A percentile compares a stretch with the other conserved stretches of the same genome.
These are phyloP conservation scores for Allomyces arbusculus DNA, from an alignment of 192 early-diverging fungal species.

Conservation along the genomic window DNA sequence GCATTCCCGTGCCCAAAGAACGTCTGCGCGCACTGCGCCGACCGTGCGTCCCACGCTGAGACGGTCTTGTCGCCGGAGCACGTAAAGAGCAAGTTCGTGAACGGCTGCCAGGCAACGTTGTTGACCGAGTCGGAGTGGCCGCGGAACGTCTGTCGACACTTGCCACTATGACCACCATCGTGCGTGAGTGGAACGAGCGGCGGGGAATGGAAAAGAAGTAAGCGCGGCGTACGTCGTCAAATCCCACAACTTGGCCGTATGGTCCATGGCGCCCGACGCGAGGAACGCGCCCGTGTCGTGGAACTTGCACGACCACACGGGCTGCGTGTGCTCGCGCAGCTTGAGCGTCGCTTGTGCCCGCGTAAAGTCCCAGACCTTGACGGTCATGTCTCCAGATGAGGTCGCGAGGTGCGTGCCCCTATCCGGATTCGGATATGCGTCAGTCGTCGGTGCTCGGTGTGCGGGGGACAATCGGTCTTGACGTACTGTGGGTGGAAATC, in stretches of 20 bases:
- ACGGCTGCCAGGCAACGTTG: constrained; percentile 28
- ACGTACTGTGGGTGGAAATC: constrained; percentile 34
- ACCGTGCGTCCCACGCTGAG: constrained; percentile 30
- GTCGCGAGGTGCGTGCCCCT: constrained; percentile 34
- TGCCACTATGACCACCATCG: constrained; percentile 9
- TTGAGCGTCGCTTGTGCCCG: constrained; percentile 24
- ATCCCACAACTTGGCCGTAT: constrained; percentile 36
- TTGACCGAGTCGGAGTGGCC: constrained; percentile 34
- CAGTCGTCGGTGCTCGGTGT: no score
- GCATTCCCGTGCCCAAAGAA: constrained; percentile 31
- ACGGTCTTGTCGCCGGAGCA: constrained; percentile 34
- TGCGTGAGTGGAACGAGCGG: background rate
- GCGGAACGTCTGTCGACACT: constrained; percentile 31
- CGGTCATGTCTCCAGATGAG: constrained; percentile 30
- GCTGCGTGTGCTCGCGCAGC: constrained; percentile 28
- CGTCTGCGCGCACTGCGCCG: constrained; percentile 24
- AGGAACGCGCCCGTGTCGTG: constrained; percentile 31
- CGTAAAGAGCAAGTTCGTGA: constrained; percentile 25
- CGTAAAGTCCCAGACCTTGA: constrained; percentile 35
- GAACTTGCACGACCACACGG: constrained; percentile 24
- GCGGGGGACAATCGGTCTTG: no score
- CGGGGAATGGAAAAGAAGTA: no score
- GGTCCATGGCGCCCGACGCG: constrained; percentile 26
- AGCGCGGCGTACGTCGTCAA: constrained; percentile 15
- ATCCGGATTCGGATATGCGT: background rate